A percentile compares a stretch with the other conserved stretches of the same genome.
These are phyloP conservation scores for Colletotrichum sp. DNA, from an alignment of 2,329 filamentous ascomycete species.

Conservation along the genomic window DNA sequence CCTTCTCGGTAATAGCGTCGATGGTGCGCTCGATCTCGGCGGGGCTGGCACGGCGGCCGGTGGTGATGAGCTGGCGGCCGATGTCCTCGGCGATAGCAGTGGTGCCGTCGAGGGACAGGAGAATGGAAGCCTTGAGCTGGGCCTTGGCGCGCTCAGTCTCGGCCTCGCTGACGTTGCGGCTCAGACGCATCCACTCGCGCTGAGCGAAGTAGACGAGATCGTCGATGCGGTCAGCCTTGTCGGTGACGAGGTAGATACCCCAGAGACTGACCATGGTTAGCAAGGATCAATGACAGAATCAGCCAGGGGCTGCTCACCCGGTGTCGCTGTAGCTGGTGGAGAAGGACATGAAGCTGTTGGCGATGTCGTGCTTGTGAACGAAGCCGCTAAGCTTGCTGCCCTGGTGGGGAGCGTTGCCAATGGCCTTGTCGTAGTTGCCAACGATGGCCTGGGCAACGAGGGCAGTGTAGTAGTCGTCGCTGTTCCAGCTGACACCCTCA, in stretches of 20 bases:
- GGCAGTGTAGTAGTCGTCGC: constrained; percentile 98
- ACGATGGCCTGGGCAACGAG: constrained; percentile 98
- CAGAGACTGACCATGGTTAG: constrained; percentile 73
- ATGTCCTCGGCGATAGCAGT: constrained; percentile 98
- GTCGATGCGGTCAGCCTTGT: constrained; percentile 85
- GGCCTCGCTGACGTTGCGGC: constrained; percentile 82
- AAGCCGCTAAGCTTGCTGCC: constrained; percentile 97
- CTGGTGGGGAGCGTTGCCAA: constrained; percentile 96
- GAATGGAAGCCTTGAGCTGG: constrained; percentile 97
- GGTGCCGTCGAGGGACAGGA: constrained; percentile 95
- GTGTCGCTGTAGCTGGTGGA: constrained; percentile 99
- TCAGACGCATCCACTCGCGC: constrained; percentile 96
- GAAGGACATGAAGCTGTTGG: constrained; percentile 99
- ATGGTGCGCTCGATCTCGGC: constrained; percentile 95
- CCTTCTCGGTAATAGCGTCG: constrained; percentile 88
- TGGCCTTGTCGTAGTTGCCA: constrained; percentile 99
- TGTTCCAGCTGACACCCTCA: constrained; percentile 99
- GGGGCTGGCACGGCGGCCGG: constrained; percentile 87
- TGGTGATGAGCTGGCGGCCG: constrained; percentile 97
- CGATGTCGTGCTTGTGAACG: constrained; percentile 91
- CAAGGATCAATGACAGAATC: constrained; percentile 16
- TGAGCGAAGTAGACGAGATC: constrained; percentile 98
- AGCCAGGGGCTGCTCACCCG: constrained; percentile 67
- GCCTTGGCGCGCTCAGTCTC: constrained; percentile 99
- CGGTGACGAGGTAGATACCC: constrained; percentile 98